A percentile compares a stretch with the other conserved stretches of the same genome.
phyloP scores from a whole-genome alignment of 768 basidiomycete genomes.

The Russula abietina region DNA sequence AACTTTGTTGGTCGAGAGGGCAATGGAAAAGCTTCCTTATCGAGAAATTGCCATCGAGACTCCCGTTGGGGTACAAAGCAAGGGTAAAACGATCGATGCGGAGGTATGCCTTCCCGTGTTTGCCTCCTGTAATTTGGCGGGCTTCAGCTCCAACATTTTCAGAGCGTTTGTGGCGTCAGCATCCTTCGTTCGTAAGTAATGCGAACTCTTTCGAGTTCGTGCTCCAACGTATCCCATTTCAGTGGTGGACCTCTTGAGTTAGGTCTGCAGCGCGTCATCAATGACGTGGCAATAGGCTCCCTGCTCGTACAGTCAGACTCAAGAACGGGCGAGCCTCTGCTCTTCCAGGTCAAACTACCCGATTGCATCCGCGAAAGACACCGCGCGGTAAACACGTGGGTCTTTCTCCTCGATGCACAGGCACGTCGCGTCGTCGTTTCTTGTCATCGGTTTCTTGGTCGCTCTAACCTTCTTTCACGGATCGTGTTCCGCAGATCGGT shows the following conservation, averaged over 20 bases:
- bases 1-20: constrained; percentile 77
- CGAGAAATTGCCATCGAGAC: constrained; percentile 54
- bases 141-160: not conserved
- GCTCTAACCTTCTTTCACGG: not conserved
- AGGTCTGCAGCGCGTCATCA: constrained; percentile 83
- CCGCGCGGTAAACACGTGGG: constrained; percentile 63
- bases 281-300: constrained; percentile 81
- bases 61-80: constrained; percentile 49
- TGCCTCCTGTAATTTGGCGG: not conserved
- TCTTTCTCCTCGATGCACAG: constrained; percentile 88
- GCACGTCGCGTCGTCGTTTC: constrained; percentile 34
- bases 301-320: constrained; percentile 87
- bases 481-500: constrained; percentile 54
- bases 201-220: not conserved
- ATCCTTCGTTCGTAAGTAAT: constrained; percentile 76
- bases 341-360: constrained; percentile 80
- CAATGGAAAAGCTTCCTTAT: constrained; percentile 78
- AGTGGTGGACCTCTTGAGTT: constrained; percentile 89
- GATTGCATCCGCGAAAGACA: constrained; percentile 58
- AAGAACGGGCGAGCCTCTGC: constrained; percentile 77
- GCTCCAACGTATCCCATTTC: constrained; percentile 3
- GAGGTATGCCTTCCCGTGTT: constrained; percentile 37
- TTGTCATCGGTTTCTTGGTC: not conserved
- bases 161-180: constrained; percentile 83
- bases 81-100: constrained; percentile 58